Evolutionary conservation across 257 asterid genomes (phyloP), one percentile per base, ranked within the genome.

Genomic region (Cordia subcordata): DNA sequence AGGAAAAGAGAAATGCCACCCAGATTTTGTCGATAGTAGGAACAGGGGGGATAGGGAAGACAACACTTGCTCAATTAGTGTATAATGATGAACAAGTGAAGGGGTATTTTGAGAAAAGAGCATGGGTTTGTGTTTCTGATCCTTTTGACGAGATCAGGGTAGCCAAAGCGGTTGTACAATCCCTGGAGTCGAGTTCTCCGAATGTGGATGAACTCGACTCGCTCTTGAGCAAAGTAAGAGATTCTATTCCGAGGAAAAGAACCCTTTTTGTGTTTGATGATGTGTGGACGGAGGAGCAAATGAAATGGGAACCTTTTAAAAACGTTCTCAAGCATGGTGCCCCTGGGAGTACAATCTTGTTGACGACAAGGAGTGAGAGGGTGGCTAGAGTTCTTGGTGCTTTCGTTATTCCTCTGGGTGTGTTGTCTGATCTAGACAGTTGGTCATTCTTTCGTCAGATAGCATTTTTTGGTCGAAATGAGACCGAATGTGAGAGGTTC

Each of bases 401-500:
- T 27, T 6, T 1, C 35, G 6, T 27, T 27, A 27, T 27, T 4
- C 21, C 40, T 38, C 40, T 42, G n/a, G 18, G 61, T 20, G 62
- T 27, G 56, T 51, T 73, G 32, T 17, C 27, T 1, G 65, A 73
- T 16, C 32, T 55, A 39, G 75, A 40, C 32, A 63, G 72, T 47
- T 73, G 68, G 75, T 17, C 38, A 55, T 54, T 73, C 58, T 73
- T 73, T 63, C 62, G 54, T 56, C 72, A 68, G 20, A 54, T 53
- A 40, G 79, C 68, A 14, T 73, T 68, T 57, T 13, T 6, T 27
- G 35, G 35, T 27, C 35, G 32, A 15, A 15, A 20, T 5, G 75
- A 18, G 37, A 70, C 68, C 53, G 46, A 52, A 23, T 18, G 12
- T 60, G 66, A 63, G 32, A 54, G 49, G 46, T 37, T 73, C 21